Evolutionary conservation across 1,284 basidiomycete genomes (phyloP).

Genomic region (Bondarzewia mesenterica): DNA sequence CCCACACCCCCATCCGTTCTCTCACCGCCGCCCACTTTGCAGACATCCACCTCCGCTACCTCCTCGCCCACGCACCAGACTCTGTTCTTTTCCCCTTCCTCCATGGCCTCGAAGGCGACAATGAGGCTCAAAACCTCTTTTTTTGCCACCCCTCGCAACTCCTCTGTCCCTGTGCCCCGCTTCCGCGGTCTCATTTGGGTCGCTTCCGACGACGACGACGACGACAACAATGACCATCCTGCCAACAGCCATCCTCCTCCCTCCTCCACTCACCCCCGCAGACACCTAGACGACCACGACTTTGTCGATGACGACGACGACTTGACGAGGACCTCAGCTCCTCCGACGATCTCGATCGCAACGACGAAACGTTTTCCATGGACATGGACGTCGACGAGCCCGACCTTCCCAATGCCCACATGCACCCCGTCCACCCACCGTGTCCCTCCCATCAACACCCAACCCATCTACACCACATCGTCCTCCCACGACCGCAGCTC

Average conservation of each 20-base stretch:
- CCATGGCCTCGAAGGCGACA: slow-evolving; percentile 75
- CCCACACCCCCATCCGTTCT: slow-evolving; percentile 36
- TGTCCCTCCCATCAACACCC: slow-evolving; percentile 21
- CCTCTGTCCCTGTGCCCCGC: slow-evolving; percentile 4
- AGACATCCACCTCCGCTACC: slow-evolving; percentile 52
- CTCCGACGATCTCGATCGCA: not conserved
- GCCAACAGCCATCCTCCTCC: not conserved
- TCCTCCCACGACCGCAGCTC: slow-evolving; percentile 16
- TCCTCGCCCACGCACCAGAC: slow-evolving; percentile 66
- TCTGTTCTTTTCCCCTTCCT: slow-evolving; percentile 76
- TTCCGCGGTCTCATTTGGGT: slow-evolving; percentile 3
- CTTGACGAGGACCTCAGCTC: not conserved
- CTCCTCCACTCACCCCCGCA: not conserved
- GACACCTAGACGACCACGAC: not conserved
- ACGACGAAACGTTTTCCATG: slow-evolving; percentile 21
- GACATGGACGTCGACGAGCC: slow-evolving; percentile 21
- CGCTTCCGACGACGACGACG: slow-evolving; percentile 26
- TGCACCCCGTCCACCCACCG: slow-evolving; percentile 47
- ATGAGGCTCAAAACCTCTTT: slow-evolving; percentile 70
- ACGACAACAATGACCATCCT: slow-evolving; percentile 23
- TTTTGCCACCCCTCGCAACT: slow-evolving; percentile 40
- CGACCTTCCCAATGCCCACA: slow-evolving; percentile 27
- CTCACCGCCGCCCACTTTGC: slow-evolving; percentile 52
- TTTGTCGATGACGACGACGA: not conserved
- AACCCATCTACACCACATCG: slow-evolving; percentile 19